These are phyloP conservation scores for Solanum chilense DNA, from an alignment of 257 asterid species.

Conservation along the genomic window DNA sequence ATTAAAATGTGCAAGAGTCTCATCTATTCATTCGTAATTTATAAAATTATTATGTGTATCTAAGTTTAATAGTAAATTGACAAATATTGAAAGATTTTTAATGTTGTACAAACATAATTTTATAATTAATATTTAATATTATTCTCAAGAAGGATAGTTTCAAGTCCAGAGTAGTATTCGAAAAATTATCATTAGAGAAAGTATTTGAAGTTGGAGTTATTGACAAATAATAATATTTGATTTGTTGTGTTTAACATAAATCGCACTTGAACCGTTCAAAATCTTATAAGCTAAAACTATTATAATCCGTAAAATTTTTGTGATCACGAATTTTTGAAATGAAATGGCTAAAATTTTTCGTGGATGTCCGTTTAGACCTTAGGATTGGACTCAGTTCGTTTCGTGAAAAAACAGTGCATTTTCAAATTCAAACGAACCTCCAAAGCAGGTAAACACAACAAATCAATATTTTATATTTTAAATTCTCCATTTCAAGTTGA, in stretches of 20 bases:
- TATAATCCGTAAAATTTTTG: no score
- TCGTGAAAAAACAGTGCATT: no score
- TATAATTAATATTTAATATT: neutral
- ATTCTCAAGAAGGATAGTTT: neutral
- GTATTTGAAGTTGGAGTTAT: neutral
- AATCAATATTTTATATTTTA: neutral
- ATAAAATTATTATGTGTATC: neutral
- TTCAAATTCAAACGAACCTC: no score
- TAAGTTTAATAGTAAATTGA: neutral
- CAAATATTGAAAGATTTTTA: neutral
- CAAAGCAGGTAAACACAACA: no score
- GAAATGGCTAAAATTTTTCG: no score
- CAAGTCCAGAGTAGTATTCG: rapidly evolving
- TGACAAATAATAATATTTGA: neutral
- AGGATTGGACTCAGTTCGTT: no score
- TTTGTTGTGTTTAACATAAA: neutral
- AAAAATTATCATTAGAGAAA: neutral
- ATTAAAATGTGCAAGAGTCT: neutral
- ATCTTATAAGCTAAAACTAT: neutral
- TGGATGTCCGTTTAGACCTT: rapidly evolving
- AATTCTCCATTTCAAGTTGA: neutral
- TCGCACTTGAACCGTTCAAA: neutral
- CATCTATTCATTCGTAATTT: neutral
- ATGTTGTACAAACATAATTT: neutral
- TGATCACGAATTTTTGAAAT: no score